These are phyloP conservation scores for Backusella tuberculispora DNA, from an alignment of 192 early-diverging fungal species.

Conservation along the genomic window DNA sequence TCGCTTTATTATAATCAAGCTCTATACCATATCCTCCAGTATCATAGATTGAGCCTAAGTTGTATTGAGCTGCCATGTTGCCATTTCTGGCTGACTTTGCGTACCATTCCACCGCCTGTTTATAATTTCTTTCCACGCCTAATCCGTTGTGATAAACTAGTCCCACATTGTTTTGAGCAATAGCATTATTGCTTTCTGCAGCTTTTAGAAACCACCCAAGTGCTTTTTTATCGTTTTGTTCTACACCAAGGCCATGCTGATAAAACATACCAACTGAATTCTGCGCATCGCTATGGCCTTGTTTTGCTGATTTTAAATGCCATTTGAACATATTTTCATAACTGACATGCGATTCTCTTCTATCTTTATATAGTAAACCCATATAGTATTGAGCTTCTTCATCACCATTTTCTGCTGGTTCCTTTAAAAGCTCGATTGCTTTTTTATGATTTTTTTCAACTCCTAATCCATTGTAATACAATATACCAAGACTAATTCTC, in stretches of 20 bases:
- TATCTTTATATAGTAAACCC: background rate
- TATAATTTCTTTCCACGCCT: background rate
- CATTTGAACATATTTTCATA: background rate
- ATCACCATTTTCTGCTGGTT: background rate
- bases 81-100: constrained; percentile 3
- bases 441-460: background rate
- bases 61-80: background rate
- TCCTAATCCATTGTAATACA: background rate
- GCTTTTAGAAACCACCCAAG: background rate
- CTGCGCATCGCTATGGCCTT: background rate
- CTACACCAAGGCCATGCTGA: background rate
- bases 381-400: background rate
- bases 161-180: constrained; percentile 5
- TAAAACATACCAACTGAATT: background rate
- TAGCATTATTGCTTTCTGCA: constrained; percentile 2
- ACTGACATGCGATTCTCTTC: background rate
- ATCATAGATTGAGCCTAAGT: background rate
- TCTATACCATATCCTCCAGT: background rate
- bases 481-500: constrained; percentile 1
- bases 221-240: background rate
- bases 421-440: background rate
- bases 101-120: background rate
- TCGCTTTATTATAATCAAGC: background rate
- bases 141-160: constrained; percentile 4
- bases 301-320: constrained; percentile 11